Percentiles rank a stretch among this genome's conserved stretches.
phyloP scores from a whole-genome alignment of 2,329 filamentous ascomycete species.

The Cryphonectria nitschkei region DNA sequence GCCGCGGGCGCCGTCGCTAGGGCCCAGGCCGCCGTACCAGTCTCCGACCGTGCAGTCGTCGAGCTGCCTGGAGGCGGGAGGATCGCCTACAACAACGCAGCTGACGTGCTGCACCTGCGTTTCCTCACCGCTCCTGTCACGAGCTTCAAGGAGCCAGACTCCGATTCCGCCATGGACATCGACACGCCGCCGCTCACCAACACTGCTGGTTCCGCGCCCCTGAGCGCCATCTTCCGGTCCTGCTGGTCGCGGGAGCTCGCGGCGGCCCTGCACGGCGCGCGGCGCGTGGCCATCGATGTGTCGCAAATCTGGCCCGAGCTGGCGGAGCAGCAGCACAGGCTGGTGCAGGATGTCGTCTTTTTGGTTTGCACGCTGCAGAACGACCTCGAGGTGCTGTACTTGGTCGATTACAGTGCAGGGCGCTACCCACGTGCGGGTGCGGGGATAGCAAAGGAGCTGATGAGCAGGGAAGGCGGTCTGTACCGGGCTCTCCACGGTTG shows the following conservation, averaged over 20 bases:
- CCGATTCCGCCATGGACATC: constrained; percentile 6
- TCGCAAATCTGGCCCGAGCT: constrained; percentile 25
- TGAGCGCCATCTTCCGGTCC: constrained; percentile 25
- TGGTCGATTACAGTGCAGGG: constrained; percentile 27
- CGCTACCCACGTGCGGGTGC: neutral
- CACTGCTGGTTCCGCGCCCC: constrained; percentile 3
- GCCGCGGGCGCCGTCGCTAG: constrained; percentile 9
- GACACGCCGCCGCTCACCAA: neutral
- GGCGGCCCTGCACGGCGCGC: constrained; percentile 23
- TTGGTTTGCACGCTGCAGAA: constrained; percentile 29
- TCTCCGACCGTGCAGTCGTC: neutral
- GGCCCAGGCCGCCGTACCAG: constrained; percentile 3
- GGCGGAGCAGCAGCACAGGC: neutral
- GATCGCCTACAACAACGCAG: constrained; percentile 25
- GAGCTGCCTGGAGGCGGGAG: constrained; percentile 2
- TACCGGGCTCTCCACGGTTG: constrained; percentile 33
- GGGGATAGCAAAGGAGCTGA: constrained; percentile 24
- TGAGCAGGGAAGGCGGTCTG: constrained; percentile 29
- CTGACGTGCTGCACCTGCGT: constrained; percentile 28
- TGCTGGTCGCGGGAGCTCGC: constrained; percentile 26
- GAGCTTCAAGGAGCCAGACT: neutral
- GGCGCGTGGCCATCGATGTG: constrained; percentile 29
- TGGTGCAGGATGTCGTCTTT: constrained; percentile 28
- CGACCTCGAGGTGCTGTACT: constrained; percentile 30
- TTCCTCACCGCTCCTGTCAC: constrained; percentile 6